Conservation (phyloP, 371 early-diverging fungal species). For the Dinochytrium kinnereticum region DNA sequence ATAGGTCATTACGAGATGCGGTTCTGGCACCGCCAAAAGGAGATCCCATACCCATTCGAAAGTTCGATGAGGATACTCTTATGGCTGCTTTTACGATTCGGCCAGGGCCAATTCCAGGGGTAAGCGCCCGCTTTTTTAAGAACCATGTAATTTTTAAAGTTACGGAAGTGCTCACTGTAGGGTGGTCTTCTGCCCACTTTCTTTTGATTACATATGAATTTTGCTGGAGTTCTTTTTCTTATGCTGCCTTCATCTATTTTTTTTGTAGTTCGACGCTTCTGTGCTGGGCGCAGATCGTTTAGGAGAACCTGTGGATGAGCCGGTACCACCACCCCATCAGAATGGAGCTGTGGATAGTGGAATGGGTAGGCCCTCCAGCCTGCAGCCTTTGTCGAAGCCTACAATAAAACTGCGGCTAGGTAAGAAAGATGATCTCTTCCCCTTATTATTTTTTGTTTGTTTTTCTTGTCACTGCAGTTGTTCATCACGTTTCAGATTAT, state of each 20-base stretch:
- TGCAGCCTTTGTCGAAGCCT: neutral
- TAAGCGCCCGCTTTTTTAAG: neutral
- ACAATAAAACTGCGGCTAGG: neutral
- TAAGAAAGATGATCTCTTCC: neutral
- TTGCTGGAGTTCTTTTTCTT: too few species aligned
- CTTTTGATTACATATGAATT: too few species aligned
- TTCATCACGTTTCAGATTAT: neutral
- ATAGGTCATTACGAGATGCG: neutral
- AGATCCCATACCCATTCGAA: neutral
- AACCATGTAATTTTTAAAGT: neutral
- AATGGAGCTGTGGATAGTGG: neutral
- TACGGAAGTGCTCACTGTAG: too few species aligned
- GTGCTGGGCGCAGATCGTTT: slow-evolving; percentile 2
- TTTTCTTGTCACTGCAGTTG: neutral
- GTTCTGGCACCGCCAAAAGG: slow-evolving; percentile 12
- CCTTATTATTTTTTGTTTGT: neutral
- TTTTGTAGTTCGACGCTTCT: neutral
- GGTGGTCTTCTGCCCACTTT: too few species aligned
- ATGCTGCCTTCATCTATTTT: neutral
- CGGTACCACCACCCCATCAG: neutral
- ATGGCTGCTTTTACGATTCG: neutral
- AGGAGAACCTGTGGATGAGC: neutral
- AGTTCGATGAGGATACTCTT: slow-evolving; percentile 3
- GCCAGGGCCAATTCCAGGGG: slow-evolving; percentile 12
- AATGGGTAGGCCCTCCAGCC: too few species aligned